Evolutionary conservation across 2,329 filamentous ascomycete genomes (phyloP).

Genomic region (Exophiala aquamarina): DNA sequence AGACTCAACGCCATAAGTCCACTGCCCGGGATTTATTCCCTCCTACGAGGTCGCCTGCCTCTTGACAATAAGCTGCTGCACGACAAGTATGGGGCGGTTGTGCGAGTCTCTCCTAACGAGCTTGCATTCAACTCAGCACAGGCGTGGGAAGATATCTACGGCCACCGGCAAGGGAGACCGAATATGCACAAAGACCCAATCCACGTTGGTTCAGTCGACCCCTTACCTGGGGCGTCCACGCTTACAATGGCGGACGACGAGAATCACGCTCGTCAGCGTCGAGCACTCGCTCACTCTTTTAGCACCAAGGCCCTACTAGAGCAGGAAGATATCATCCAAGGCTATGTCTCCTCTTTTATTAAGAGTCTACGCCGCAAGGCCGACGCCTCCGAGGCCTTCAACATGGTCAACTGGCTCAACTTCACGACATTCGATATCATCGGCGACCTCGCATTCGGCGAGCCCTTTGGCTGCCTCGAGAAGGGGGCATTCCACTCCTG

Average conservation of each 20-base stretch:
- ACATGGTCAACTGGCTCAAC: conserved; percentile 22
- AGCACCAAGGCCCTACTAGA: conserved; percentile 41
- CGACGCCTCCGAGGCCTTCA: conserved; percentile 2
- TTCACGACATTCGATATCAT: conserved; percentile 25
- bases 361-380: conserved; percentile 5
- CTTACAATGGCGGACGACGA: conserved; percentile 19
- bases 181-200: conserved; percentile 27
- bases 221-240: conserved; percentile 1
- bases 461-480: conserved; percentile 34
- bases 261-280: conserved; percentile 32
- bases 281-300: conserved; percentile 40
- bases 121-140: conserved; percentile 29
- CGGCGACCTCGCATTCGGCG: conserved; percentile 35
- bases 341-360: conserved; percentile 15
- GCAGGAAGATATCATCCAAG: conserved; percentile 34
- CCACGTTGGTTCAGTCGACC: conserved; percentile 2
- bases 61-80: conserved; percentile 23
- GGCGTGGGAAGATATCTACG: conserved; percentile 34
- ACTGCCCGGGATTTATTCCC: conserved; percentile 15
- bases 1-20: conserved; percentile 15
- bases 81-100: conserved; percentile 31
- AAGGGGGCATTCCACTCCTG: conserved; percentile 31
- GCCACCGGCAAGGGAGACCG: conserved; percentile 24
- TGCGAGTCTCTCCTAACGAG: conserved; percentile 32
- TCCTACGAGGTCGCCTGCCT: conserved; percentile 17